Percentiles rank a stretch among this genome's conserved stretches.
These are phyloP conservation scores for Amborella trichopoda DNA, from an alignment of 164 flowering plant genomes.

Conservation along the genomic window DNA sequence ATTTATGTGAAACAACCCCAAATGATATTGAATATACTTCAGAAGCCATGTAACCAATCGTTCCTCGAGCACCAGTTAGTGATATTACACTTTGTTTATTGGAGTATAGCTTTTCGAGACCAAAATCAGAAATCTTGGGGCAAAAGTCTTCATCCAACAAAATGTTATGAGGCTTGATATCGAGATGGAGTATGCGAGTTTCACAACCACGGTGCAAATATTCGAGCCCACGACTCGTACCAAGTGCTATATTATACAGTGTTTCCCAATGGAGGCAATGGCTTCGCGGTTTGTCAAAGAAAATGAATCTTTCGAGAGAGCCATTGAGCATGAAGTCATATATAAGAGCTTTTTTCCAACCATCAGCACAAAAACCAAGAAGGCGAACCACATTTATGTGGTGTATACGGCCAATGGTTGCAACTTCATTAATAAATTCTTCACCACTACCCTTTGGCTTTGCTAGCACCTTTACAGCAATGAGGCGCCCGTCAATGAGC, in stretches of 20 bases:
- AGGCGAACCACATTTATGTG: constrained; percentile 7
- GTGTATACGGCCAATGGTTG: constrained; percentile 4
- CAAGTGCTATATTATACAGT: not conserved
- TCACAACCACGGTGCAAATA: constrained; percentile 5
- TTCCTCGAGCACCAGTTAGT: constrained; percentile 1
- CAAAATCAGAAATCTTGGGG: constrained; percentile 7
- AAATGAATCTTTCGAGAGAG: constrained; percentile 2
- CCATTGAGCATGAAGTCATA: constrained; percentile 9
- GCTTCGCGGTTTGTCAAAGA: not conserved
- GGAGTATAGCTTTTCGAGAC: constrained; percentile 1
- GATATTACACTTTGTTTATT: not conserved
- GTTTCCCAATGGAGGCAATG: constrained; percentile 1
- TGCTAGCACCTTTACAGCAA: constrained; percentile 29
- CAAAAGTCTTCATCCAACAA: constrained; percentile 2
- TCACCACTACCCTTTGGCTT: constrained; percentile 6
- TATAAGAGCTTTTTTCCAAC: constrained; percentile 5
- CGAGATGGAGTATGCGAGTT: constrained; percentile 5
- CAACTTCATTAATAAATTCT: constrained; percentile 8
- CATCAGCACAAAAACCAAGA: not conserved
- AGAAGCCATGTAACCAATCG: constrained; percentile 5
- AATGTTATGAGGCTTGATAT: constrained; percentile 10
- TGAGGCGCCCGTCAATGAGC: constrained; percentile 17
- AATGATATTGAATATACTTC: constrained; percentile 3
- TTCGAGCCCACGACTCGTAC: not conserved
- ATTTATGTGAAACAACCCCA: constrained; percentile 3